Conservation (phyloP, 768 basidiomycete species). For the Hydnomerulius pinastri region DNA sequence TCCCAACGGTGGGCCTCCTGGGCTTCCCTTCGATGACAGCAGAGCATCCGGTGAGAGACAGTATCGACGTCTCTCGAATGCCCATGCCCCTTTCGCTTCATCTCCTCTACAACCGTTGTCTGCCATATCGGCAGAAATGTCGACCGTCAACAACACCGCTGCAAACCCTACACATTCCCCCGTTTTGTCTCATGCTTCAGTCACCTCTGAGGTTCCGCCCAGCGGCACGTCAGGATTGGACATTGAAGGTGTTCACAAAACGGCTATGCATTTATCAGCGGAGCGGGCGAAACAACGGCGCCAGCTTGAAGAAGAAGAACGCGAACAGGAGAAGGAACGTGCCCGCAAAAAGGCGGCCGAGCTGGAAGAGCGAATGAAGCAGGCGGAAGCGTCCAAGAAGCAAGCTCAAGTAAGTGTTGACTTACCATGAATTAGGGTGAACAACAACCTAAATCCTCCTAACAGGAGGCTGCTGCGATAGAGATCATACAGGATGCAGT, state of each 20-base stretch:
- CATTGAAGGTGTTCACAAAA: slow-evolving; percentile 68
- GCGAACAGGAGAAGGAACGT: slow-evolving; percentile 77
- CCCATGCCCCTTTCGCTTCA: too few relatives aligned
- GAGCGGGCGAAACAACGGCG: slow-evolving; percentile 79
- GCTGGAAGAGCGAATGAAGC: slow-evolving; percentile 67
- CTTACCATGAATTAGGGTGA: slow-evolving; percentile 10
- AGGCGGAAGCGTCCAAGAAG: slow-evolving; percentile 13
- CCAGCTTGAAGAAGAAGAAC: slow-evolving; percentile 81
- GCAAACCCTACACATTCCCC: slow-evolving; percentile 43
- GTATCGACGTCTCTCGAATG: too few relatives aligned
- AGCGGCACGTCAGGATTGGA: slow-evolving; percentile 38
- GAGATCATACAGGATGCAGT: slow-evolving; percentile 51
- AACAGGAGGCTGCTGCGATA: slow-evolving; percentile 40
- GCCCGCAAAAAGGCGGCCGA: slow-evolving; percentile 80
- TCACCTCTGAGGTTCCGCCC: slow-evolving; percentile 36
- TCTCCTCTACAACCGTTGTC: slow-evolving; percentile 39
- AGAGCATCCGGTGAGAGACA: too few relatives aligned
- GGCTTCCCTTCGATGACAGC: too few relatives aligned
- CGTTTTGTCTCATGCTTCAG: slow-evolving; percentile 43
- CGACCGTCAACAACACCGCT: background rate
- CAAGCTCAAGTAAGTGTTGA: slow-evolving; percentile 20
- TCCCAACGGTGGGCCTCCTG: slow-evolving; percentile 20
- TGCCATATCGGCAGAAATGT: slow-evolving; percentile 17
- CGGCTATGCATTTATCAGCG: slow-evolving; percentile 82
- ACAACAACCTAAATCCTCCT: slow-evolving; percentile 6